Conservation (phyloP, 2,329 filamentous ascomycete genomes). For the Colletotrichum tabaci region DNA sequence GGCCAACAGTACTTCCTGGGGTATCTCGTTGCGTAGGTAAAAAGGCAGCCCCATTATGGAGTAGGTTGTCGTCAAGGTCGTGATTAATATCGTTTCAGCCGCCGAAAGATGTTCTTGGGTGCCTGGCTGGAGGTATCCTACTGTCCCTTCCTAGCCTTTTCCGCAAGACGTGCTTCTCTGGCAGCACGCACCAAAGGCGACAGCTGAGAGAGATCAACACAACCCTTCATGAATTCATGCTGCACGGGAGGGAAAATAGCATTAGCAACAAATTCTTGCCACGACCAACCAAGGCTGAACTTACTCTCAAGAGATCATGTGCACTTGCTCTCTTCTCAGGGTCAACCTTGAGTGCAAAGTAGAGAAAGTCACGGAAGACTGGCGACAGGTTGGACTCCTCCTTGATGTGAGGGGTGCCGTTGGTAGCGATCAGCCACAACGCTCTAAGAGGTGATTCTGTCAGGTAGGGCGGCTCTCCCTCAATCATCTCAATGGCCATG, state of each 20-base stretch:
- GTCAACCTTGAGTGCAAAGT: slow-evolving; percentile 95
- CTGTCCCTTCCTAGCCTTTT: slow-evolving; percentile 80
- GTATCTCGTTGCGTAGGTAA: slow-evolving; percentile 40
- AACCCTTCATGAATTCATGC: slow-evolving; percentile 86
- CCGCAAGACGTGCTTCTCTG: slow-evolving; percentile 86
- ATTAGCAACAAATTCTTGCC: neutral
- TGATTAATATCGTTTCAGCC: slow-evolving; percentile 40
- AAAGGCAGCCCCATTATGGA: slow-evolving; percentile 24
- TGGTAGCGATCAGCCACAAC: slow-evolving; percentile 96
- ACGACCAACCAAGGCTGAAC: slow-evolving; percentile 49
- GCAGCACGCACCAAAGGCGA: slow-evolving; percentile 91
- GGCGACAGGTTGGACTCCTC: slow-evolving; percentile 86
- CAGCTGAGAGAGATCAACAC: slow-evolving; percentile 81
- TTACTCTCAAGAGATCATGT: slow-evolving; percentile 91
- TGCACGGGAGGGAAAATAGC: slow-evolving; percentile 51
- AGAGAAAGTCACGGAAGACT: slow-evolving; percentile 91
- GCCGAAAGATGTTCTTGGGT: slow-evolving; percentile 36
- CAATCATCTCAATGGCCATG: slow-evolving; percentile 99
- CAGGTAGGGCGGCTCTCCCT: slow-evolving; percentile 96
- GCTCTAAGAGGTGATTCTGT: slow-evolving; percentile 95
- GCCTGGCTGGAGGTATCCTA: slow-evolving; percentile 44
- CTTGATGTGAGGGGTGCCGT: slow-evolving; percentile 95
- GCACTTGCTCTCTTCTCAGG: slow-evolving; percentile 97
- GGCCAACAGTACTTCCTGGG: slow-evolving; percentile 36
- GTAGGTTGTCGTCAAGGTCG: slow-evolving; percentile 39